Evolutionary conservation across 257 asterid species (phyloP).

Genomic region (Cordia subcordata): DNA sequence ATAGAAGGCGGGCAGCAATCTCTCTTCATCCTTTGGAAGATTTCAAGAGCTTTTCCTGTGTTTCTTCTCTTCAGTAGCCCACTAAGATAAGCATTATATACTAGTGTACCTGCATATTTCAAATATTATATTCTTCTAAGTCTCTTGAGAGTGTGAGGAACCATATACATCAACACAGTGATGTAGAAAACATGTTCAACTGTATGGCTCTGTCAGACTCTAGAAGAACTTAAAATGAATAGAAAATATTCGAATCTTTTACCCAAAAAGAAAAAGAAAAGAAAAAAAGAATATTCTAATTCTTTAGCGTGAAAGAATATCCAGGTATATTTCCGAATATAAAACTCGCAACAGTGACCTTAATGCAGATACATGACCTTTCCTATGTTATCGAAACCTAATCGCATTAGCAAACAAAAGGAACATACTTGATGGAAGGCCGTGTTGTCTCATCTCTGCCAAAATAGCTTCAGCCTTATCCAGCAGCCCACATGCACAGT

Average conservation of each 20-base stretch:
- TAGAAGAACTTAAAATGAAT: no score
- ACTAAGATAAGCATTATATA: constrained; percentile 70
- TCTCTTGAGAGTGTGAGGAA: neutral
- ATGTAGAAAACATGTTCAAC: neutral
- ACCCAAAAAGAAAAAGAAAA: no score
- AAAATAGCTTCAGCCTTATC: constrained; percentile 73
- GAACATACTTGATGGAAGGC: constrained; percentile 54
- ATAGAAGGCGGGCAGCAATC: constrained; percentile 59
- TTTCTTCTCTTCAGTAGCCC: constrained; percentile 60
- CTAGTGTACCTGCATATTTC: constrained; percentile 48
- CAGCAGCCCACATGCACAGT: constrained; percentile 51
- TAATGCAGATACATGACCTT: neutral
- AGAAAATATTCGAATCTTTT: no score
- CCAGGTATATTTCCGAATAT: no score
- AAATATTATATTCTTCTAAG: constrained; percentile 15
- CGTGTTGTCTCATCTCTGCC: constrained; percentile 53
- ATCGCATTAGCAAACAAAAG: neutral
- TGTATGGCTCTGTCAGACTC: no score
- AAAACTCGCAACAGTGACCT: neutral
- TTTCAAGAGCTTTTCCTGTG: constrained; percentile 49
- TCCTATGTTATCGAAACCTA: neutral
- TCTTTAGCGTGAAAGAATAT: no score
- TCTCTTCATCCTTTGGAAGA: constrained; percentile 69
- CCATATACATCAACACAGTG: neutral
- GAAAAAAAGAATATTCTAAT: no score